These are phyloP conservation scores for Picocystis salinarum DNA, from an alignment of 139 green algal species.

Conservation along the genomic window DNA sequence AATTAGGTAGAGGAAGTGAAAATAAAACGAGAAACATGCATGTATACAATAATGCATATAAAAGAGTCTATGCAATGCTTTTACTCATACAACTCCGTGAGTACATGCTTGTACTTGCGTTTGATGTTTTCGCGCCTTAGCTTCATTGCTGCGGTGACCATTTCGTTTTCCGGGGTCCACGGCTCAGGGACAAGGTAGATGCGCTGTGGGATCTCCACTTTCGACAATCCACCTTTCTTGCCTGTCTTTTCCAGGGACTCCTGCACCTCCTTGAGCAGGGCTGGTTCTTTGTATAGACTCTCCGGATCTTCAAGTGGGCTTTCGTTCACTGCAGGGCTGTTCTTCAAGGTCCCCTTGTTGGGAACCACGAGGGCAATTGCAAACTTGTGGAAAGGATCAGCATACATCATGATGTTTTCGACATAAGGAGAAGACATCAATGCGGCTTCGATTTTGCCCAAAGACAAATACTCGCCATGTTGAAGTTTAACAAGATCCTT, in stretches of 20 bases:
- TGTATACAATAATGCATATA: too few relatives aligned
- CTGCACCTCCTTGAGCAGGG: not conserved
- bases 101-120: too few relatives aligned
- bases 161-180: conserved; percentile 22
- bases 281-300: conserved; percentile 7
- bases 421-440: not conserved
- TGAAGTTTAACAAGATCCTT: conserved; percentile 31
- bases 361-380: conserved; percentile 14
- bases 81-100: too few relatives aligned
- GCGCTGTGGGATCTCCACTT: conserved; percentile 15
- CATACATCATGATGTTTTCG: conserved; percentile 16
- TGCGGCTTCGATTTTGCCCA: conserved; percentile 18
- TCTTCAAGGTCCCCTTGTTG: conserved; percentile 6
- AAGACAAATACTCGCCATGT: conserved; percentile 23
- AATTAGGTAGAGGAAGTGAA: too few relatives aligned
- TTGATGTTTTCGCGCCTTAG: conserved; percentile 18
- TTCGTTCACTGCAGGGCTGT: conserved; percentile 7
- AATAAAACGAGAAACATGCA: too few relatives aligned
- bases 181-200: conserved; percentile 18
- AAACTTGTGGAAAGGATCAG: conserved; percentile 10
- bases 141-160: conserved; percentile 22
- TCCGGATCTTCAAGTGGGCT: conserved; percentile 5
- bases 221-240: conserved; percentile 6
- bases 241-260: not conserved
- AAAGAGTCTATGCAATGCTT: too few relatives aligned